Conservation (phyloP, 371 early-diverging fungal genomes). For the Syncephalastrum sp. region DNA sequence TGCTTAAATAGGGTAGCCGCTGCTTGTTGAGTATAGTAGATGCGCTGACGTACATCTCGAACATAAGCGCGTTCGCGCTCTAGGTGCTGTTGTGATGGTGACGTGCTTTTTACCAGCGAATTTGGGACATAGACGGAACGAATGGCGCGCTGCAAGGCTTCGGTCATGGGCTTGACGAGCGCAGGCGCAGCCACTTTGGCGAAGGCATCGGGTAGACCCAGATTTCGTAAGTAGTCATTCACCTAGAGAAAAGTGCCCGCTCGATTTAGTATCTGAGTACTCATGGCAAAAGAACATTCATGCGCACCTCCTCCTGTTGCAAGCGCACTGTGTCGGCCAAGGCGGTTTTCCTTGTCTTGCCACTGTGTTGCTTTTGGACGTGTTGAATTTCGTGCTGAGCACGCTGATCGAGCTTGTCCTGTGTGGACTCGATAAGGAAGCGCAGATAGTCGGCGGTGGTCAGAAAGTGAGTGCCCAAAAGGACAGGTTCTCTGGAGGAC, state of each 20-base stretch:
- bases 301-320: conserved; percentile 8
- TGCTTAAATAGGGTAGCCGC: too few species aligned
- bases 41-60: not conserved
- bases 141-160: conserved; percentile 13
- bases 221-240: conserved; percentile 8
- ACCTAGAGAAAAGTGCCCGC: conserved; percentile 5
- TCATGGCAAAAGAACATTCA: not conserved
- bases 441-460: conserved; percentile 13
- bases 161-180: conserved; percentile 15
- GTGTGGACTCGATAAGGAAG: conserved; percentile 8
- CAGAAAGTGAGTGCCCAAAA: conserved; percentile 14
- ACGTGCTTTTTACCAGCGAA: not conserved
- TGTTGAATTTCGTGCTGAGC: conserved; percentile 15
- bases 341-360: conserved; percentile 13
- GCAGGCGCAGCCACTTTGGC: conserved; percentile 10
- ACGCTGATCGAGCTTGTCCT: conserved; percentile 13
- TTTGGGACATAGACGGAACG: conserved; percentile 18
- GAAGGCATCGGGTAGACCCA: conserved; percentile 9
- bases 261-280: not conserved
- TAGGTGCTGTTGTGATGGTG: not conserved
- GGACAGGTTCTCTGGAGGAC: not conserved
- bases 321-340: conserved; percentile 9
- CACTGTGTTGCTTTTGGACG: conserved; percentile 19
- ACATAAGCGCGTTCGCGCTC: not conserved
- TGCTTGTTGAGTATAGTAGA: not conserved